Evolutionary conservation across 2,329 filamentous ascomycete genomes (phyloP).

Genomic region (Teratosphaeria viscida): DNA sequence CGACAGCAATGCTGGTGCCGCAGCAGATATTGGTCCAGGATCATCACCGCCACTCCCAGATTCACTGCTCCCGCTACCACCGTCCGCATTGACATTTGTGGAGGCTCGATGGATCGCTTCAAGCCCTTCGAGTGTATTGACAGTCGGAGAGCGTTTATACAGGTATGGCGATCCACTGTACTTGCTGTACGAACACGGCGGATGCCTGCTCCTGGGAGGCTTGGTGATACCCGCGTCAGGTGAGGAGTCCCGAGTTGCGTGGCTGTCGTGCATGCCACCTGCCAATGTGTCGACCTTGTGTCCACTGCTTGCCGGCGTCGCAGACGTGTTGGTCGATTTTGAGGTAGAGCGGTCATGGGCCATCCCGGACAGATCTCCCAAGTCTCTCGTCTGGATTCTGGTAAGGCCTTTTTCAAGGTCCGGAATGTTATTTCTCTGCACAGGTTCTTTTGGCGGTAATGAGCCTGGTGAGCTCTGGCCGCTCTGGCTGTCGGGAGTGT

Average conservation of each 20-base stretch:
- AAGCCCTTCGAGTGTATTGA: slow-evolving; percentile 21
- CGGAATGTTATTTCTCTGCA: slow-evolving; percentile 3
- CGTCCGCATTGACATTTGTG: slow-evolving; percentile 11
- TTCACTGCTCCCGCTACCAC: slow-evolving; percentile 10
- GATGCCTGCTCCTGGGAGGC: slow-evolving; percentile 19
- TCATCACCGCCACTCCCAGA: slow-evolving; percentile 17
- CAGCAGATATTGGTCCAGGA: slow-evolving; percentile 14
- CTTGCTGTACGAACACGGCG: slow-evolving; percentile 26
- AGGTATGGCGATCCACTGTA: slow-evolving; percentile 28
- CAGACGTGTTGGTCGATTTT: slow-evolving; percentile 10
- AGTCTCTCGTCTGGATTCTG: neutral
- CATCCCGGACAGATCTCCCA: slow-evolving; percentile 7
- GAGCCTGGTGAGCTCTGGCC: slow-evolving; percentile 12
- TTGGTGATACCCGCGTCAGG: slow-evolving; percentile 7
- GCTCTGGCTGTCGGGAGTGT: slow-evolving; percentile 28
- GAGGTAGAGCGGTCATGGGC: slow-evolving; percentile 3
- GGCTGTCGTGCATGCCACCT: neutral
- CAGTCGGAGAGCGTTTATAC: slow-evolving; percentile 23
- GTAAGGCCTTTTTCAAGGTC: slow-evolving; percentile 7
- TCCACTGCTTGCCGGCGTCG: slow-evolving; percentile 24
- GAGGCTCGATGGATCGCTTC: slow-evolving; percentile 20
- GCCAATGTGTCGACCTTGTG: slow-evolving; percentile 28
- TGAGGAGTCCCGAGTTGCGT: slow-evolving; percentile 10
- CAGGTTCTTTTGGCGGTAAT: slow-evolving; percentile 9
- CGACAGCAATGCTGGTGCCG: slow-evolving; percentile 15